These are phyloP conservation scores for Trichocomaceae sp. DNA, from an alignment of 2,329 filamentous ascomycete genomes.

Conservation along the genomic window DNA sequence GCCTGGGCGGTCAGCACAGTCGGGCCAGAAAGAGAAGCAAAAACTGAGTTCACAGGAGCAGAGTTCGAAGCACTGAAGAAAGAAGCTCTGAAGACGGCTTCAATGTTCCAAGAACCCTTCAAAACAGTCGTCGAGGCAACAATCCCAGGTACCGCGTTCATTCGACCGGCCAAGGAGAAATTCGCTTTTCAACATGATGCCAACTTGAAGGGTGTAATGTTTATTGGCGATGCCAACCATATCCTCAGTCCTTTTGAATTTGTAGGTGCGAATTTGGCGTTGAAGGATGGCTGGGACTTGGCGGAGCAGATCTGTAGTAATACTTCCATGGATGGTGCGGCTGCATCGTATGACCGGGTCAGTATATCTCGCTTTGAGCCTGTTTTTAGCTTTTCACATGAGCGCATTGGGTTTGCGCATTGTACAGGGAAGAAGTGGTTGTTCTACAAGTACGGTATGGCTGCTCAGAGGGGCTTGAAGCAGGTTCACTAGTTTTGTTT, in stretches of 20 bases:
- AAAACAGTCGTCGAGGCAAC: conserved; percentile 36
- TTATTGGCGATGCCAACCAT: conserved; percentile 47
- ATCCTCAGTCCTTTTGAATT: conserved; percentile 45
- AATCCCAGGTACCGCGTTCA: conserved; percentile 29
- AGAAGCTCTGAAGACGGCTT: conserved; percentile 21
- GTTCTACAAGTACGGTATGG: conserved; percentile 10
- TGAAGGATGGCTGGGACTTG: conserved; percentile 43
- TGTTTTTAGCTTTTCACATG: conserved; percentile 5
- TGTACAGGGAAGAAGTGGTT: conserved; percentile 5
- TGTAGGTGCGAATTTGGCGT: conserved; percentile 43
- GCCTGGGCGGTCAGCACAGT: conserved; percentile 40
- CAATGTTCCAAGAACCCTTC: conserved; percentile 37
- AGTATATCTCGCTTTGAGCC: conserved; percentile 27
- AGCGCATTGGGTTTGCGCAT: conserved; percentile 5
- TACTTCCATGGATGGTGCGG: conserved; percentile 20
- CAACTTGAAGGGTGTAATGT: conserved; percentile 28
- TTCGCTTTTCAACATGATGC: conserved; percentile 36
- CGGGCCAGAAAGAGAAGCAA: not conserved
- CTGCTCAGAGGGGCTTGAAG: conserved; percentile 6
- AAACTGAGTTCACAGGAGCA: not conserved
- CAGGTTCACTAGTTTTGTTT: not conserved
- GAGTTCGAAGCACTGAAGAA: not conserved
- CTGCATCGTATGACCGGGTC: conserved; percentile 30
- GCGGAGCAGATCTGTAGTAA: conserved; percentile 34
- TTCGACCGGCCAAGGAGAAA: conserved; percentile 41